These are phyloP conservation scores for Cutaneotrichosporon curvatum DNA, from an alignment of 1,284 basidiomycete genomes.

Conservation along the genomic window DNA sequence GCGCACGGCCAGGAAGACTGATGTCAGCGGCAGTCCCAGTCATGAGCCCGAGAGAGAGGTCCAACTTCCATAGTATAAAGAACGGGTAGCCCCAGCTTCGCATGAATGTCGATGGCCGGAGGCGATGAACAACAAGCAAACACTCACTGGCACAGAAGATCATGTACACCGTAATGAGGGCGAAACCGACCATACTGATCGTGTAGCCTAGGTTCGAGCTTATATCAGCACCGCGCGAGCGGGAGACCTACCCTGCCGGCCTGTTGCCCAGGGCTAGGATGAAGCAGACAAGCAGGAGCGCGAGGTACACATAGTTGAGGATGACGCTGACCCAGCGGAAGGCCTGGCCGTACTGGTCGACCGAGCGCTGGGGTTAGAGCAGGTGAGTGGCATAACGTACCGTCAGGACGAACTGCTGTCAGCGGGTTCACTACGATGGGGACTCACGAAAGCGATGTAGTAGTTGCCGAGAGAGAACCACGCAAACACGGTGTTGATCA, in stretches of 20 bases:
- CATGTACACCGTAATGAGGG: conserved; percentile 86
- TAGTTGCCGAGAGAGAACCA: conserved; percentile 90
- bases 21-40: conserved; percentile 12
- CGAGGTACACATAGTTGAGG: conserved; percentile 80
- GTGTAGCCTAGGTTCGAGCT: conserved; percentile 65
- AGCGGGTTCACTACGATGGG: not conserved
- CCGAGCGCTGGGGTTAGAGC: conserved; percentile 16
- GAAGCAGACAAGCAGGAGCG: conserved; percentile 80
- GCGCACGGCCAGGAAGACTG: conserved; percentile 71
- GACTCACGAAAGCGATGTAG: conserved; percentile 68
- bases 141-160: conserved; percentile 55
- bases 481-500: conserved; percentile 80
- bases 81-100: no score
- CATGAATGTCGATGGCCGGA: not conserved
- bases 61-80: not conserved
- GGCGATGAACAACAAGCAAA: no score
- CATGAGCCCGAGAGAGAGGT: no score
- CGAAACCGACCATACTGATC: conserved; percentile 72
- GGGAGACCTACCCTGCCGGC: conserved; percentile 61
- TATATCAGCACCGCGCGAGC: not conserved
- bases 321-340: conserved; percentile 64
- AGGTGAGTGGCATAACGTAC: conserved; percentile 1
- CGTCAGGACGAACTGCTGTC: not conserved
- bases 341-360: conserved; percentile 22
- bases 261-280: conserved; percentile 84